phyloP scores from a whole-genome alignment of 176 grass and related monocot genomes.

The Eragrostis curvula region DNA sequence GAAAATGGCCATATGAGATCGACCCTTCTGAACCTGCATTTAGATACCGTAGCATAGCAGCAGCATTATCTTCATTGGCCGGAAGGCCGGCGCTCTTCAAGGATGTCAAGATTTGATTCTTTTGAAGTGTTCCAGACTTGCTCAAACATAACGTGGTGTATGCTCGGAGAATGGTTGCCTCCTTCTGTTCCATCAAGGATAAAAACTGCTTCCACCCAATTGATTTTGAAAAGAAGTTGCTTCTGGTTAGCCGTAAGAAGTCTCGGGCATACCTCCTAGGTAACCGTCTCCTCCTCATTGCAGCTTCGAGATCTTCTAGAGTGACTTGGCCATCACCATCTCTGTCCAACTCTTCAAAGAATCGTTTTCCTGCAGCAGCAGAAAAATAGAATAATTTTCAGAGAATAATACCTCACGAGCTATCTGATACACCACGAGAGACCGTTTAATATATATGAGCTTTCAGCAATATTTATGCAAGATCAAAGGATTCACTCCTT shows the following conservation, averaged over 20 bases:
- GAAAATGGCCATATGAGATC: conserved; percentile 96
- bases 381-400: not conserved
- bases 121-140: conserved; percentile 97
- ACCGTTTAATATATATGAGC: too few species aligned
- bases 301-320: conserved; percentile 93
- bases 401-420: conserved; percentile 12
- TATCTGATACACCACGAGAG: not conserved
- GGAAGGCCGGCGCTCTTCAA: conserved; percentile 85
- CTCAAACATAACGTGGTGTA: conserved; percentile 93
- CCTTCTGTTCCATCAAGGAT: conserved; percentile 99
- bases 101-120: conserved; percentile 90
- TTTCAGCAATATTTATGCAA: too few species aligned
- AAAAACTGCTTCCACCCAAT: conserved; percentile 97
- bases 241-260: conserved; percentile 77
- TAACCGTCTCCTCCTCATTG: conserved; percentile 86
- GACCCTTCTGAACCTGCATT: conserved; percentile 78
- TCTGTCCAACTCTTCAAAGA: conserved; percentile 97
- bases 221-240: conserved; percentile 91
- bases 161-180: conserved; percentile 86
- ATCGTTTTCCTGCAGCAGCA: conserved; percentile 76
- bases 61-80: conserved; percentile 90
- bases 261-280: conserved; percentile 83
- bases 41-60: conserved; percentile 89
- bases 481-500: too few species aligned
- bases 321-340: conserved; percentile 92